Conservation (phyloP, 2,329 filamentous ascomycete species). For the Ceratocystis ficicola region DNA sequence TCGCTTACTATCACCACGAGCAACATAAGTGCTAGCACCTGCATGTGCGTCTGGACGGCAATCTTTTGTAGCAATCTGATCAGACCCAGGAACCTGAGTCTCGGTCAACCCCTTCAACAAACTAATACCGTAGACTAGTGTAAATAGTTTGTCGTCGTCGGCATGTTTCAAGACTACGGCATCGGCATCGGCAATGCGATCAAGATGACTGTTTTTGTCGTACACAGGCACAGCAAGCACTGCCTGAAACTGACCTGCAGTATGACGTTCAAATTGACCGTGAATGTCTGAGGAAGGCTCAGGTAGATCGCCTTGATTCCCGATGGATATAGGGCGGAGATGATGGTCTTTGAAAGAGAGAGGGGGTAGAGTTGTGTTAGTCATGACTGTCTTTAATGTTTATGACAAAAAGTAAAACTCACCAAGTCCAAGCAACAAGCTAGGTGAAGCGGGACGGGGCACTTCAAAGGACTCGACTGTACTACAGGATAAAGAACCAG, state of each 20-base stretch:
- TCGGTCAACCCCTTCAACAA: constrained; percentile 14
- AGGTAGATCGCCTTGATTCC: constrained; percentile 11
- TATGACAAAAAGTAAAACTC: neutral
- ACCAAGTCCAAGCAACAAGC: constrained; percentile 19
- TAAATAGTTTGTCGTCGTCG: constrained; percentile 15
- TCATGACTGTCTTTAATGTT: neutral
- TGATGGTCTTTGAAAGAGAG: constrained; percentile 10
- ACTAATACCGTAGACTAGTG: constrained; percentile 20
- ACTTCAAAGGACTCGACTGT: constrained; percentile 8
- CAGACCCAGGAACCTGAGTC: constrained; percentile 1
- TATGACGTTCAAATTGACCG: constrained; percentile 14
- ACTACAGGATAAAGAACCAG: constrained; percentile 7
- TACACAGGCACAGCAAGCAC: constrained; percentile 20
- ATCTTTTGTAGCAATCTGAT: neutral
- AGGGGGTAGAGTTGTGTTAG: neutral
- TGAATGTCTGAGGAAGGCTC: constrained; percentile 10
- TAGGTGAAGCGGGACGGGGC: constrained; percentile 18
- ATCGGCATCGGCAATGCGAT: constrained; percentile 16
- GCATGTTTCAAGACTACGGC: constrained; percentile 16
- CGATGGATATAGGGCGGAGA: constrained; percentile 12
- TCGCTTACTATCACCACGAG: neutral
- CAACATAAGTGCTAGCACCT: neutral
- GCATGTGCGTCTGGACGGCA: constrained; percentile 6
- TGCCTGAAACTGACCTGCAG: constrained; percentile 22
- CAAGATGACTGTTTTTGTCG: constrained; percentile 19